A percentile compares a stretch with the other conserved stretches of the same genome.
phyloP scores from a whole-genome alignment of 2,329 filamentous ascomycete species.

The Penicillium psychrosexuale region DNA sequence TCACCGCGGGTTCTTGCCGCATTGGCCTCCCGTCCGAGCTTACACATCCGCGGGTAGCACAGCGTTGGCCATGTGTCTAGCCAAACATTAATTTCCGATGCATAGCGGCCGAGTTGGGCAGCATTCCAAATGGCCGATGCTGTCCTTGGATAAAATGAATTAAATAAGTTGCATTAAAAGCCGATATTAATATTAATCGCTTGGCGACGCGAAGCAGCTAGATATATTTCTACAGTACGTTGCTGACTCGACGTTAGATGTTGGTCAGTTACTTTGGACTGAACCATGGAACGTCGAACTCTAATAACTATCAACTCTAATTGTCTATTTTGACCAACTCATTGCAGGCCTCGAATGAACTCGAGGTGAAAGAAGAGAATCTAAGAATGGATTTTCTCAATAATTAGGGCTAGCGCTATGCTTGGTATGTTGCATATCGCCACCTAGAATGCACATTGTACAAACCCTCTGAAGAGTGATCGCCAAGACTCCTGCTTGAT shows the following conservation, averaged over 20 bases:
- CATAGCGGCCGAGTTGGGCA: conserved; percentile 6
- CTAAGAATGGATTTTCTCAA: neutral
- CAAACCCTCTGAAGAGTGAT: neutral
- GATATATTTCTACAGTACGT: neutral
- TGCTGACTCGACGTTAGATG: neutral
- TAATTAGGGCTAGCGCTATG: neutral
- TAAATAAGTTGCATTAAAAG: neutral
- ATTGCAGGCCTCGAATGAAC: neutral
- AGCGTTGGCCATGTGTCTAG: conserved; percentile 11
- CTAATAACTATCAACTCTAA: conserved; percentile 5
- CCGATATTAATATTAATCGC: neutral
- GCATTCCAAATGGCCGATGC: neutral
- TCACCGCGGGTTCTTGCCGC: conserved; percentile 3
- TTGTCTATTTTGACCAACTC: conserved; percentile 4
- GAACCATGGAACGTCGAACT: conserved; percentile 12
- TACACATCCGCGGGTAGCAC: conserved; percentile 5
- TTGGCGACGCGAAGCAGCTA: neutral
- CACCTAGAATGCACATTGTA: neutral
- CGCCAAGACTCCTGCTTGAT: neutral
- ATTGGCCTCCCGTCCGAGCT: conserved; percentile 2
- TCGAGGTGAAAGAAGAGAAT: neutral
- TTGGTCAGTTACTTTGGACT: conserved; percentile 5
- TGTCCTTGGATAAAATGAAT: neutral
- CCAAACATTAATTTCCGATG: conserved; percentile 10
- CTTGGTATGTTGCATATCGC: neutral